A percentile compares a stretch with the other conserved stretches of the same genome.
phyloP scores from a whole-genome alignment of 2,329 filamentous ascomycete species.

The Venturia pyrina region DNA sequence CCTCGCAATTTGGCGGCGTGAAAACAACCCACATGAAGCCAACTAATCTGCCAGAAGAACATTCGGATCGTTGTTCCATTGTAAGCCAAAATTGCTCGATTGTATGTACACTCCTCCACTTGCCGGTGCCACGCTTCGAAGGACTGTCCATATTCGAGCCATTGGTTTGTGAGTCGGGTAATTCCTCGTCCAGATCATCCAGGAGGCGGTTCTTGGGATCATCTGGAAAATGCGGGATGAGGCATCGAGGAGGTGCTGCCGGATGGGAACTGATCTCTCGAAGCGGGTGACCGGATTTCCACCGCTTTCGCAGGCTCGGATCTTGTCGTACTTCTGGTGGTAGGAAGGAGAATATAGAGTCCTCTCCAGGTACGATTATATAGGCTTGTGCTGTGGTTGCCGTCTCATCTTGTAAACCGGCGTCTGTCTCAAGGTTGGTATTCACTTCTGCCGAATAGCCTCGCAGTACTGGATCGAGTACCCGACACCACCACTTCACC shows the following conservation, averaged over 20 bases:
- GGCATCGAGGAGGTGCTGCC: slow-evolving; percentile 61
- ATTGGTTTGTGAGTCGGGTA: slow-evolving; percentile 41
- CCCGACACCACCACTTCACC: slow-evolving; percentile 92
- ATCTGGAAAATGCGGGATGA: slow-evolving; percentile 87
- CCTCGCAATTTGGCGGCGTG: slow-evolving; percentile 43
- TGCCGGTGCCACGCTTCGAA: slow-evolving; percentile 46
- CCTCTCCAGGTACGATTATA: slow-evolving; percentile 73
- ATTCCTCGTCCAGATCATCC: slow-evolving; percentile 78
- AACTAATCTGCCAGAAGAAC: slow-evolving; percentile 81
- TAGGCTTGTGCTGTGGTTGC: slow-evolving; percentile 45
- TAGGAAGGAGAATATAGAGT: slow-evolving; percentile 71
- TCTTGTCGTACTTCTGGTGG: slow-evolving; percentile 42
- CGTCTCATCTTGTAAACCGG: slow-evolving; percentile 20
- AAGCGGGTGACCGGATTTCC: slow-evolving; percentile 57
- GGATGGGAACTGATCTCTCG: slow-evolving; percentile 61
- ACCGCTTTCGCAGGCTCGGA: slow-evolving; percentile 29
- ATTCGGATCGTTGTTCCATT: slow-evolving; percentile 95
- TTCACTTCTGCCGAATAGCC: slow-evolving; percentile 33
- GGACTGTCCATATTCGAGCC: slow-evolving; percentile 21
- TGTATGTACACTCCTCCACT: slow-evolving; percentile 75
- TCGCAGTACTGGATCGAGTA: slow-evolving; percentile 65
- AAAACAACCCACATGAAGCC: slow-evolving; percentile 94
- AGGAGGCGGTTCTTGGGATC: slow-evolving; percentile 90
- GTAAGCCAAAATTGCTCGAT: slow-evolving; percentile 97
- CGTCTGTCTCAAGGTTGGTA: neutral